Evolutionary conservation across 2,329 filamentous ascomycete species (phyloP), one percentile per base, ranked within the genome.

Genomic region (Endocalyx cinctus): DNA sequence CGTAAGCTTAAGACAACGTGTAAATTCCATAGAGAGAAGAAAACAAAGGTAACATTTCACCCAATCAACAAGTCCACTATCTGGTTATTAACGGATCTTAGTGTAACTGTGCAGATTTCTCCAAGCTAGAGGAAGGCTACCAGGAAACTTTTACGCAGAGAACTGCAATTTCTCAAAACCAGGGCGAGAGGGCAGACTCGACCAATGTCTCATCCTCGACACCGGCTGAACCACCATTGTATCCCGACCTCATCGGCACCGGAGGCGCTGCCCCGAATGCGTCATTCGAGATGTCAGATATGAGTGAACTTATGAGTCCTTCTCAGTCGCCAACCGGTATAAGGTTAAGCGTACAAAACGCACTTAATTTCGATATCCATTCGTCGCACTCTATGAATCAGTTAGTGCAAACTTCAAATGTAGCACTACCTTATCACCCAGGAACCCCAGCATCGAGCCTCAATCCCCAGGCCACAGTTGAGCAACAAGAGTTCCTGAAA

Each of bases 91-190:
- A 54, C 35, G n/a, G 29, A 22, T 12, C 13, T 12, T 17, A 58
- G 53, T 58, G 55, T 26, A 44, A 52, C 18, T 57, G 54, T 32
- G 43, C 51, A 33, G 54, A 55, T 31, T 50, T 57, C 17, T 46
- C 42, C 14, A 45, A 39, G 29, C 35, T 57, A 12, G 55, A 58
- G 33, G 47, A 47, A 25, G 41, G 26, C 12, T 57, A 55, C 26
- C 28, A 29, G 3, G 33, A 13, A 17, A 39, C 17, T 17, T 19
- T 28, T 11, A 25, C 17, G 5, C 27, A 30, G 14, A 34, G n/a
- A 27, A 29, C 37, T 15, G 17, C 37, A 25, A 37, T 31, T 19
- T 19, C n/a, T 5, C 29, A 31, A 14, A 34, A 28, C 11, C 13
- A 17, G 4, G 29, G 11, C n/a, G n/a, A n/a, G n/a, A n/a, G n/a